A percentile compares a stretch with the other conserved stretches of the same genome.
Evolutionary conservation across 208 protist genomes (phyloP).

Genomic region (Acanthamoeba sp.): DNA sequence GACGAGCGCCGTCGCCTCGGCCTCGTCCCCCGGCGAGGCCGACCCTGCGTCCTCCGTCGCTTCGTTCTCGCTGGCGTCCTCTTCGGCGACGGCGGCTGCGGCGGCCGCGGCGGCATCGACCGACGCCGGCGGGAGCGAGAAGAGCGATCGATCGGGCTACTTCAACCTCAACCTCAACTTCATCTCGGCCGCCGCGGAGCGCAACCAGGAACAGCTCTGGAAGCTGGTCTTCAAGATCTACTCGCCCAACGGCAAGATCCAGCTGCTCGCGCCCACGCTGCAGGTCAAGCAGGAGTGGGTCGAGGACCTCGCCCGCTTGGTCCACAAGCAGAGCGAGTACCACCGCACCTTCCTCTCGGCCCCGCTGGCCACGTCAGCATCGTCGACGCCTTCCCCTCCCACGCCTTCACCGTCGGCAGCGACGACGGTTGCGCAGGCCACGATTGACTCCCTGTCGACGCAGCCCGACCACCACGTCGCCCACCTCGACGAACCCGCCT

Average conservation of each 20-base stretch:
- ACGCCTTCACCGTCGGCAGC: background rate
- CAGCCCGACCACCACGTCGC: background rate
- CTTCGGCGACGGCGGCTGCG: background rate
- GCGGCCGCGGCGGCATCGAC: background rate
- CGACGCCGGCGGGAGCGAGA: background rate
- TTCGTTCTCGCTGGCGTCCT: background rate
- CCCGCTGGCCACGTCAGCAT: background rate
- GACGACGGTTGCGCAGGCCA: background rate
- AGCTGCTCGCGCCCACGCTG: conserved; percentile 27
- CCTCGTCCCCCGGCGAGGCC: background rate
- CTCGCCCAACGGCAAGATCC: conserved; percentile 39
- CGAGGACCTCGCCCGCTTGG: conserved; percentile 15
- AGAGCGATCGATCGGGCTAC: background rate
- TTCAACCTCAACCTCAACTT: conserved; percentile 24
- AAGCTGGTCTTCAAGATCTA: conserved; percentile 48
- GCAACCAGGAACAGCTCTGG: conserved; percentile 5
- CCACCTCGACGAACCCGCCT: background rate
- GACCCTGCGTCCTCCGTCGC: too few relatives aligned
- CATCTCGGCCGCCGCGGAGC: background rate
- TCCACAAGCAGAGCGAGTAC: conserved; percentile 27
- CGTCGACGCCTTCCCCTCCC: background rate
- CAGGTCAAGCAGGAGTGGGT: conserved; percentile 51
- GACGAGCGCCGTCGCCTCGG: too few relatives aligned
- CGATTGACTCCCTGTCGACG: background rate
- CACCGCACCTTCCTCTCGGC: background rate